These are phyloP conservation scores for Xerocomellus dryophilus DNA, from an alignment of 768 basidiomycete species.

Conservation along the genomic window DNA sequence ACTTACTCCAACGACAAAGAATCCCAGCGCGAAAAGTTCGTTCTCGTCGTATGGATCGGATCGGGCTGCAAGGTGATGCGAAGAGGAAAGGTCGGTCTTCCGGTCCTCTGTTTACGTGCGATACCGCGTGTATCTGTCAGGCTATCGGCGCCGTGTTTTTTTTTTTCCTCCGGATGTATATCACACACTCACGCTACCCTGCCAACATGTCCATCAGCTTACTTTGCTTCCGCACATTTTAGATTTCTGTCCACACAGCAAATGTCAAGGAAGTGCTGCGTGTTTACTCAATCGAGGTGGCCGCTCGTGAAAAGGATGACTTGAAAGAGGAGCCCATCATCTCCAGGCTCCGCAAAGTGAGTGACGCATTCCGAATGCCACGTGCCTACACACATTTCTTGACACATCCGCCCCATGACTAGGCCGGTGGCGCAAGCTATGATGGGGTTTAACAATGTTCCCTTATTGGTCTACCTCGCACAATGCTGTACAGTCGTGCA, in stretches of 20 bases:
- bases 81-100: conserved; percentile 71
- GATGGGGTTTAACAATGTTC: conserved; percentile 61
- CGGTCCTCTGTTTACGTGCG: conserved; percentile 16
- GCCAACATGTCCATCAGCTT: conserved; percentile 27
- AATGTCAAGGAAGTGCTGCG: conserved; percentile 82
- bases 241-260: conserved; percentile 91
- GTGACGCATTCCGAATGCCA: conserved; percentile 21
- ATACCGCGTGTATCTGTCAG: conserved; percentile 17
- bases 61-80: conserved; percentile 84
- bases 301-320: conserved; percentile 80
- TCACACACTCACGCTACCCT: conserved; percentile 30
- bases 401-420: conserved; percentile 14
- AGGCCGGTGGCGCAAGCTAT: conserved; percentile 89
- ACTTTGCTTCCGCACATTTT: conserved; percentile 18
- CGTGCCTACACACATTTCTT: conserved; percentile 13
- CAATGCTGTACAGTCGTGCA: conserved; percentile 13
- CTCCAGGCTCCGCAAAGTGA: conserved; percentile 74
- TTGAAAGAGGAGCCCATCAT: conserved; percentile 87
- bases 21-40: conserved; percentile 84
- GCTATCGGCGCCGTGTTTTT: conserved; percentile 2
- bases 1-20: conserved; percentile 86
- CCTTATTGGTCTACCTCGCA: conserved; percentile 13
- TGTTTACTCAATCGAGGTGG: conserved; percentile 82
- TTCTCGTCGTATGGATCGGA: conserved; percentile 83
- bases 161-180: conserved; percentile 3